Base-by-base conservation (phyloP, 139 green algal genomes). In the Parachlorella kessleri region DNA sequence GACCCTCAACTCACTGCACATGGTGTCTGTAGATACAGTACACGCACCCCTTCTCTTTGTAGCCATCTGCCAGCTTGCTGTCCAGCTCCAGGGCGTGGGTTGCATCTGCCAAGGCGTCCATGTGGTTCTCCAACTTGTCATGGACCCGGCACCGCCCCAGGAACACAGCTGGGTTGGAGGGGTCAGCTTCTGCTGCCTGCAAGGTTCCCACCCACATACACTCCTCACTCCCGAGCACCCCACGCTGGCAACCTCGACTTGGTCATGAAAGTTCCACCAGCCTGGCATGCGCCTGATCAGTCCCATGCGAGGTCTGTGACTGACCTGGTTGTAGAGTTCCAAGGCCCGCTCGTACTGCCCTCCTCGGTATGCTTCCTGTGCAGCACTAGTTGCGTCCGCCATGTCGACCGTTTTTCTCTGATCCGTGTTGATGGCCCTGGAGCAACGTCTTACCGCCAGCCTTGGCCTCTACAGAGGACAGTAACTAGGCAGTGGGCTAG, bases 21-120 rank as follows among this genome's bases (percentile, higher is more conserved):
- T n/a, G n/a, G n/a, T n/a, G n/a, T n/a, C n/a, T n/a, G n/a, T n/a
- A n/a, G n/a, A n/a, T 9, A 69, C 28, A 38, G 63, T 21, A 18
- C 48, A 59, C 48, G 48, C 64, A 74, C 68, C 82, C 82, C 33
- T 66, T 66, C 63, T 80, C 76, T 14, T 91, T 79, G 76, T 95
- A 87, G 6, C 91, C 93, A 59, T 91, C 91, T 2, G 85, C 66
- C 9, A 90, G 66, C 2, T 69, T 70, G 0, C 81, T 81, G 64
- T 92, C 83, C n/a, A 94, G 74, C 70, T 96, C 88, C 10, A 92
- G 83, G 0, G 93, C 93, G 28, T 85, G 91, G 67, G 72, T 84
- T 9, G 93, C 93, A 63, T 97, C 93, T 38, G 90, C 80, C 1
- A 85, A 81, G 1, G 93, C 93, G 1, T 95, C 89, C n/a, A 94